Evolutionary conservation across 345 rosid species (phyloP).

Genomic region (Tarenaya hassleriana): DNA sequence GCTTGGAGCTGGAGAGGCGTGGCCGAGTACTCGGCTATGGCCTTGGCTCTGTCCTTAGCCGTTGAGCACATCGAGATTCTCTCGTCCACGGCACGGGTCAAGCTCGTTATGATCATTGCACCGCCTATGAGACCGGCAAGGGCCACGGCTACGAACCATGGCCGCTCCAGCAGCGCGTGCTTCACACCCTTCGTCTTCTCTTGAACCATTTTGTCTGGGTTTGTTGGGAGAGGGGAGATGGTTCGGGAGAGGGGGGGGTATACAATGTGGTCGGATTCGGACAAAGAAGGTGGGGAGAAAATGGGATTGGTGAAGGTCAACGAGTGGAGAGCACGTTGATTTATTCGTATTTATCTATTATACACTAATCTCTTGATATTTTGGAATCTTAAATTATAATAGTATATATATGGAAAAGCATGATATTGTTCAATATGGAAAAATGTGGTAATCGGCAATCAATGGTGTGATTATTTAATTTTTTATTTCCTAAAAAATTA

Average conservation of each 20-base stretch:
- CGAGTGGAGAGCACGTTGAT: conserved; percentile 24
- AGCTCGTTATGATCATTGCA: conserved; percentile 36
- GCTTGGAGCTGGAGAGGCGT: conserved; percentile 56
- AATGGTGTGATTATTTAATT: too few species aligned
- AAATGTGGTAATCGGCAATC: too few species aligned
- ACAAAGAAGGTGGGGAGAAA: conserved; percentile 25
- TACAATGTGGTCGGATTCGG: conserved; percentile 19
- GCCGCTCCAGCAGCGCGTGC: conserved; percentile 28
- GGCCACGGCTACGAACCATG: conserved; percentile 28
- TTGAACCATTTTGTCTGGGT: conserved; percentile 17
- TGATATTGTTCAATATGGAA: too few species aligned
- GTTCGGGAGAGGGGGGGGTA: too few species aligned
- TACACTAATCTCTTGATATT: too few species aligned
- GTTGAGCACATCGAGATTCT: conserved; percentile 37
- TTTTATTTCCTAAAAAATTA: too few species aligned
- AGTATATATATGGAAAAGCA: too few species aligned
- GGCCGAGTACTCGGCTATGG: conserved; percentile 30
- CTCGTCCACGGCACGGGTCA: conserved; percentile 32
- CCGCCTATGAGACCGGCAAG: conserved; percentile 43
- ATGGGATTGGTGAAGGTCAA: conserved; percentile 22
- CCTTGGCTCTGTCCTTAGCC: conserved; percentile 21
- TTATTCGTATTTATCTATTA: too few species aligned
- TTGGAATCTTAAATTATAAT: too few species aligned
- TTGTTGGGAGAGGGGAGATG: conserved; percentile 18
- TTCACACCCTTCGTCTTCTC: conserved; percentile 17